A percentile compares a stretch with the other conserved stretches of the same genome.
phyloP scores from a whole-genome alignment of 768 basidiomycete genomes.

The Boletus barrowsii region DNA sequence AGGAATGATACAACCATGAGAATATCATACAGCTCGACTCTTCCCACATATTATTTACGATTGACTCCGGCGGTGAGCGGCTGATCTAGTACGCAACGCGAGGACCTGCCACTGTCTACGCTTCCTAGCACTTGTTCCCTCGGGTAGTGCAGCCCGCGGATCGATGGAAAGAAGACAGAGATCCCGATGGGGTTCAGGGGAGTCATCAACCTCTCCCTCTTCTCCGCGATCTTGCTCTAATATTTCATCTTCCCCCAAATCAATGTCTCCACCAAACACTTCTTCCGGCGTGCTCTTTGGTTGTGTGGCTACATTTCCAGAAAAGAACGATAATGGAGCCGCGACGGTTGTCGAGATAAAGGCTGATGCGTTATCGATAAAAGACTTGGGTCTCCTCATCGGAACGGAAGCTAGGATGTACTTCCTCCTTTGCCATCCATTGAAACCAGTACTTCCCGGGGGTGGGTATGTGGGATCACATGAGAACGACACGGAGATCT shows the following conservation, averaged over 20 bases:
- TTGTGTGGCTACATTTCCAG: constrained; percentile 31
- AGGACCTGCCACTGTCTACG: constrained; percentile 49
- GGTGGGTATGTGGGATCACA: constrained; percentile 64
- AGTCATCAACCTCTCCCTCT: constrained; percentile 78
- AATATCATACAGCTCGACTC: background rate
- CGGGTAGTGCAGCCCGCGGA: constrained; percentile 35
- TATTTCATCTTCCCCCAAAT: constrained; percentile 74
- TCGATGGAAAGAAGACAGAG: constrained; percentile 54
- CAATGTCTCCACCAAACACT: constrained; percentile 64
- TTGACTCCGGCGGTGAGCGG: constrained; percentile 22
- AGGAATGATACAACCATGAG: background rate
- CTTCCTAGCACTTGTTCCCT: constrained; percentile 36
- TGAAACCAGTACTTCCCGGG: constrained; percentile 31
- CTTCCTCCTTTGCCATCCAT: constrained; percentile 54
- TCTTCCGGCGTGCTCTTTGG: constrained; percentile 58
- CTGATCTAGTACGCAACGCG: constrained; percentile 36
- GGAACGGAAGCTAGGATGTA: constrained; percentile 70
- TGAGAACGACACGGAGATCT: constrained; percentile 59
- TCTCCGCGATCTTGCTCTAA: constrained; percentile 75
- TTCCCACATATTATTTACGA: background rate
- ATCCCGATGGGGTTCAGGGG: constrained; percentile 50
- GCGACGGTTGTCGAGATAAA: constrained; percentile 62
- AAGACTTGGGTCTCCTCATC: constrained; percentile 59
- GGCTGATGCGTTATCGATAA: constrained; percentile 69
- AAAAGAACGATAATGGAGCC: constrained; percentile 54